These are phyloP conservation scores for Penicillium sp. DNA, from an alignment of 2,329 filamentous ascomycete genomes.

Conservation along the genomic window DNA sequence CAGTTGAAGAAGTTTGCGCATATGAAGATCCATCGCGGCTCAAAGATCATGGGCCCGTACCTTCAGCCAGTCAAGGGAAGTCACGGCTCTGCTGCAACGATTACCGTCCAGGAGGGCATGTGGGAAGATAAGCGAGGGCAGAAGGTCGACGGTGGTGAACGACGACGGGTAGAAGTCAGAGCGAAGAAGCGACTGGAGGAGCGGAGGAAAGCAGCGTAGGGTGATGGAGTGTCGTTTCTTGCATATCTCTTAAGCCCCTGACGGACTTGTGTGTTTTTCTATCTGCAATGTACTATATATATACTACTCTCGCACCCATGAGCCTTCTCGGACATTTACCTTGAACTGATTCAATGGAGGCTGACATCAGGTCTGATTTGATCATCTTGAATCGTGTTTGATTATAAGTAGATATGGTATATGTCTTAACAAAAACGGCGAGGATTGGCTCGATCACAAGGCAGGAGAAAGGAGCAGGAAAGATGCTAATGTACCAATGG, in stretches of 20 bases:
- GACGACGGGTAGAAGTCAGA: slow-evolving; percentile 76
- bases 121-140: slow-evolving; percentile 84
- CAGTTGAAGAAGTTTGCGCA: slow-evolving; percentile 54
- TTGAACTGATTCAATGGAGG: background rate
- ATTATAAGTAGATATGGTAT: slow-evolving; percentile 19
- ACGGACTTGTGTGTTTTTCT: slow-evolving; percentile 10
- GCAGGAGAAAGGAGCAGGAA: slow-evolving; percentile 2
- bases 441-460: background rate
- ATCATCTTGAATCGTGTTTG: slow-evolving; percentile 2
- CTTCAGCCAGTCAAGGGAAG: slow-evolving; percentile 63
- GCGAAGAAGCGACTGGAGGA: slow-evolving; percentile 79
- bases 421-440: slow-evolving; percentile 13
- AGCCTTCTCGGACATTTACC: background rate
- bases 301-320: slow-evolving; percentile 10
- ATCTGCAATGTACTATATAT: slow-evolving; percentile 22
- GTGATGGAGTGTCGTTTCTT: slow-evolving; percentile 13
- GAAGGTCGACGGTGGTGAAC: slow-evolving; percentile 96
- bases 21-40: slow-evolving; percentile 64
- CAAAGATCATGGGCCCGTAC: slow-evolving; percentile 69
- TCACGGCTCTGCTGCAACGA: slow-evolving; percentile 56
- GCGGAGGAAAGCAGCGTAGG: slow-evolving; percentile 58
- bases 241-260: slow-evolving; percentile 16
- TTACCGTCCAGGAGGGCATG: slow-evolving; percentile 76
- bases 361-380: background rate
- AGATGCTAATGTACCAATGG: slow-evolving; percentile 19